Evolutionary conservation across 108 stramenopile species (phyloP).

Genomic region (Stephanodiscus triporus): DNA sequence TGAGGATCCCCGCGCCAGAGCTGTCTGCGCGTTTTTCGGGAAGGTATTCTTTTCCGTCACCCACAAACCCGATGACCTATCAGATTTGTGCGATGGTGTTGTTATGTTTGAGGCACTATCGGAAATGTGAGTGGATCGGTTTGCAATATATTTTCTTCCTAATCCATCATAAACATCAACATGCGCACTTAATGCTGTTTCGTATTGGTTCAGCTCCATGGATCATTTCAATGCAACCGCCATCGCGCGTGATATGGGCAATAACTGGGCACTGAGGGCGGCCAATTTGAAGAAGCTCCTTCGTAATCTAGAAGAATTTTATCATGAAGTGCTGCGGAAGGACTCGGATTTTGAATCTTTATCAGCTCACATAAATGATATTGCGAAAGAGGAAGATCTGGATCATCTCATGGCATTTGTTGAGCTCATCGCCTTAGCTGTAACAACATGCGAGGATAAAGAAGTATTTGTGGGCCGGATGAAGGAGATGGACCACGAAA

Average conservation of each 20-base stretch:
- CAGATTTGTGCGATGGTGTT: slow-evolving; percentile 80
- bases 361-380: slow-evolving; percentile 45
- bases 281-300: slow-evolving; percentile 86
- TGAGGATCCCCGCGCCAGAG: slow-evolving; percentile 23
- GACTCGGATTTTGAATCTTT: slow-evolving; percentile 65
- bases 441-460: slow-evolving; percentile 79
- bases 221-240: slow-evolving; percentile 87
- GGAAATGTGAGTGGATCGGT: slow-evolving; percentile 75
- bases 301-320: slow-evolving; percentile 79
- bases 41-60: slow-evolving; percentile 40
- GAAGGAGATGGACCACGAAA: slow-evolving; percentile 68
- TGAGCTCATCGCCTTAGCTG: slow-evolving; percentile 85
- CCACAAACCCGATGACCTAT: slow-evolving; percentile 51
- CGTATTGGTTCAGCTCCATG: slow-evolving; percentile 47
- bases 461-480: slow-evolving; percentile 72
- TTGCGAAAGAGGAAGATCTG: slow-evolving; percentile 58
- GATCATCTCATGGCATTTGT: slow-evolving; percentile 64
- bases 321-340: slow-evolving; percentile 73
- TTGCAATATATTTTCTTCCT: background rate
- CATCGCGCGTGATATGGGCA: slow-evolving; percentile 81
- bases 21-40: slow-evolving; percentile 44
- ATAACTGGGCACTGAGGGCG: slow-evolving; percentile 86
- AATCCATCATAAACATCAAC: background rate
- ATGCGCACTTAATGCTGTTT: slow-evolving; percentile 4
- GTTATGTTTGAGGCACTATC: slow-evolving; percentile 84